phyloP scores from a whole-genome alignment of 345 rosid genomes.

The Citrus cavaleriei region DNA sequence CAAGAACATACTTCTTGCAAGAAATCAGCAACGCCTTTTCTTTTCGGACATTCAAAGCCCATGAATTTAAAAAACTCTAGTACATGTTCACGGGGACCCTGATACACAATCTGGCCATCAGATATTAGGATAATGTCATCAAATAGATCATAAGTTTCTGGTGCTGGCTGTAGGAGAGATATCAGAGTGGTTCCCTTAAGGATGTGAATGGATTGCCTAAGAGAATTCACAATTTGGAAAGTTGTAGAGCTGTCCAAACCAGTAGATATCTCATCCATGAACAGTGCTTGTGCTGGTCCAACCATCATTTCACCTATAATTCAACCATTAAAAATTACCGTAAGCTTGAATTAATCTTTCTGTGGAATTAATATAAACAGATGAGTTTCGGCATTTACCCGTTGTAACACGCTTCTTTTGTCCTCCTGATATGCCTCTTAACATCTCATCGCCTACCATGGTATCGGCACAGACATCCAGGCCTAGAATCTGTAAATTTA shows the following conservation, averaged over 20 bases:
- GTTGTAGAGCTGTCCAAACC: slow-evolving; percentile 86
- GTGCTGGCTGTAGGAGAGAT: slow-evolving; percentile 83
- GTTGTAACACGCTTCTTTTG: slow-evolving; percentile 65
- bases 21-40: slow-evolving; percentile 30
- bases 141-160: slow-evolving; percentile 69
- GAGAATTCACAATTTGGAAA: slow-evolving; percentile 65
- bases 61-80: slow-evolving; percentile 20
- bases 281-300: slow-evolving; percentile 51
- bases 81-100: slow-evolving; percentile 22
- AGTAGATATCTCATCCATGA: slow-evolving; percentile 77
- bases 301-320: slow-evolving; percentile 69
- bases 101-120: slow-evolving; percentile 41
- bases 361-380: not conserved
- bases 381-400: slow-evolving; percentile 25
- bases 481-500: slow-evolving; percentile 44
- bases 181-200: slow-evolving; percentile 57
- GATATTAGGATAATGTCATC: slow-evolving; percentile 71
- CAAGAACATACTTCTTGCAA: slow-evolving; percentile 24
- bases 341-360: too few species aligned
- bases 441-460: slow-evolving; percentile 50
- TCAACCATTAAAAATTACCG: not conserved
- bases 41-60: slow-evolving; percentile 24
- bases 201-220: slow-evolving; percentile 60
- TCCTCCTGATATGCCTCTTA: slow-evolving; percentile 69
- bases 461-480: slow-evolving; percentile 64